Evolutionary conservation across 441 rosid species (phyloP).

Genomic region (Gossypium schwendimanii): DNA sequence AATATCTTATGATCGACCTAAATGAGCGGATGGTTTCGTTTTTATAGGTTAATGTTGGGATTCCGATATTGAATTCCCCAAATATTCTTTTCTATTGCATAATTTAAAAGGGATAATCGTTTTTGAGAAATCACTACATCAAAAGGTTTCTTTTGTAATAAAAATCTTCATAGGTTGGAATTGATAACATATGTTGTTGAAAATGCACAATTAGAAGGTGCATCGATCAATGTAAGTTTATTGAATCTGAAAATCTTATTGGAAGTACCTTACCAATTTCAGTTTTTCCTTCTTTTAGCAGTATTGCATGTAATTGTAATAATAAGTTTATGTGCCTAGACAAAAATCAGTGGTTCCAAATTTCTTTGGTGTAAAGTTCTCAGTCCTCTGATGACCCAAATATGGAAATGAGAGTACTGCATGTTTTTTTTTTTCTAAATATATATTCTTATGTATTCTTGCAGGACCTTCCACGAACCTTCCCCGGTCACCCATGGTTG

Average conservation of each 20-base stretch:
- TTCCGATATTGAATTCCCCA: not conserved
- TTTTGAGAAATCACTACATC: not conserved
- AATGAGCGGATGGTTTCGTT: not conserved
- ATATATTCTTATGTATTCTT: not conserved
- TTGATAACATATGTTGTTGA: not conserved
- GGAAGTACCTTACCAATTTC: not conserved
- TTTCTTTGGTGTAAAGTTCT: not conserved
- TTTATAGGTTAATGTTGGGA: not conserved
- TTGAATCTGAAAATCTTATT: not conserved
- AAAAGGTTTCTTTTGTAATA: not conserved
- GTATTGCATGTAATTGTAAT: not conserved
- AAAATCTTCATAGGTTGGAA: not conserved
- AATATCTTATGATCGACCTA: not conserved
- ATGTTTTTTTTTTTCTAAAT: not conserved
- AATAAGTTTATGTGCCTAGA: not conserved
- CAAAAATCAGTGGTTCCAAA: not conserved
- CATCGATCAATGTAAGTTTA: not conserved
- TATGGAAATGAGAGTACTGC: not conserved
- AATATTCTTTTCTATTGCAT: not conserved
- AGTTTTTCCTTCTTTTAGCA: not conserved
- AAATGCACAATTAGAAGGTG: not conserved
- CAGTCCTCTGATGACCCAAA: not conserved
- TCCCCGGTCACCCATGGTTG: constrained; percentile 77
- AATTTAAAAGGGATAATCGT: not conserved
- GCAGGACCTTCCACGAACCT: constrained; percentile 53